Evolutionary conservation across 495 filamentous ascomycete species (phyloP), one percentile per base, ranked within the genome.

Genomic region (Penicillium argentinense): DNA sequence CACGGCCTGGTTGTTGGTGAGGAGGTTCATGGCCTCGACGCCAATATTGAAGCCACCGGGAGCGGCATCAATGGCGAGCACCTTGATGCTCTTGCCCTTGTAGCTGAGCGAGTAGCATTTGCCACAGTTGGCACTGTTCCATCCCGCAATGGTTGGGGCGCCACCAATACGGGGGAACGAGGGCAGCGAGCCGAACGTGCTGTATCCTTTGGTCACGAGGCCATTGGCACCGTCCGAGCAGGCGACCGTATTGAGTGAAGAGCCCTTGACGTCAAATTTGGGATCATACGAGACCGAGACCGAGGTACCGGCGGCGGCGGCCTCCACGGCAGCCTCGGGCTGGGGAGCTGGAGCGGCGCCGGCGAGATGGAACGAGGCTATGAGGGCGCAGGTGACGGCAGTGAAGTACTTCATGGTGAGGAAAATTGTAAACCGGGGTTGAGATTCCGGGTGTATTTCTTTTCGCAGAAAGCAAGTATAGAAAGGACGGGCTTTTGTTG

Each of bases 21-120:
- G 68, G 1, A 61, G 54, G 62, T 91, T 74, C 81, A 92, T 77
- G 17, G 84, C 87, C 22, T 55, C 47, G 37, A 82, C 61, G 3
- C 74, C 83, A 39, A 91, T 75, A 63, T 87, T 86, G 71, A 86
- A 81, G 3, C 83, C 85, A 16, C 47, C 14, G 0, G 51, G 69
- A 8, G 80, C 73, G 42, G 81, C 69, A 67, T 92, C 88, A 47
- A 92, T 72, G 18, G 80, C 88, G 9, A 81, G 69, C 7, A 92
- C 65, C 56, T 82, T 75, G 67, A 92, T 76, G 14, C 73, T 82
- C 43, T 72, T 66, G 53, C 42, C 27, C 32, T 53, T 63, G 62
- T 78, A 92, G 11, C 70, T 74, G 36, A 88, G 64, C 34, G 65
- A 42, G 69, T 82, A 91, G 75, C 87, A 91, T 8, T 77, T 78